Conservation (phyloP, 768 basidiomycete species). For the Phanerochaete sordida region DNA sequence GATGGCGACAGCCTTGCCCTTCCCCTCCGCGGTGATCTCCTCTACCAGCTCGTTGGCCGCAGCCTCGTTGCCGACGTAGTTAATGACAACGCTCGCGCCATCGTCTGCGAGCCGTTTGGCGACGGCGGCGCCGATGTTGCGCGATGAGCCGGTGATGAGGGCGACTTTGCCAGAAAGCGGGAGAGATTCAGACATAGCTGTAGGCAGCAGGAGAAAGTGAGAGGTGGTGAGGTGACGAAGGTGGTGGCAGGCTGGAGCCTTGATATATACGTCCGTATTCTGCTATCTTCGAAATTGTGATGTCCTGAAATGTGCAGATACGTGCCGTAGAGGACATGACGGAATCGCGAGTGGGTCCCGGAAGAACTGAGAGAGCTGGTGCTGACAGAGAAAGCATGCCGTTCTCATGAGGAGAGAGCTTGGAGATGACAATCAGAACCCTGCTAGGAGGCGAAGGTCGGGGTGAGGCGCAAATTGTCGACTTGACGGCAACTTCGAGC, state of each 20-base stretch:
- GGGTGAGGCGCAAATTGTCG: too few relatives aligned
- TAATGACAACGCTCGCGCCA: slow-evolving; percentile 26
- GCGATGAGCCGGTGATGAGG: slow-evolving; percentile 24
- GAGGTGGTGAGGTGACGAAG: too few relatives aligned
- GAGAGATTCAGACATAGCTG: too few relatives aligned
- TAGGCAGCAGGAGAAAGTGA: too few relatives aligned
- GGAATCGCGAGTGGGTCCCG: neutral
- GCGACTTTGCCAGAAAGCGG: slow-evolving; percentile 25
- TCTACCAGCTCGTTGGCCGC: slow-evolving; percentile 19
- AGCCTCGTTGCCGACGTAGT: slow-evolving; percentile 16
- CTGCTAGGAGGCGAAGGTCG: too few relatives aligned
- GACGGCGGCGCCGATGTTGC: slow-evolving; percentile 25
- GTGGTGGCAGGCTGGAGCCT: neutral
- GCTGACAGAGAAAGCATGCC: neutral
- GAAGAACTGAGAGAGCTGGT: neutral
- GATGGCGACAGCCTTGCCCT: slow-evolving; percentile 19
- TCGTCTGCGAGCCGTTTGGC: slow-evolving; percentile 25
- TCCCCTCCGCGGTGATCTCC: slow-evolving; percentile 6
- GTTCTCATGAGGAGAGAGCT: too few relatives aligned
- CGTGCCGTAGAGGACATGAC: neutral
- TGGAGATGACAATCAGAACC: too few relatives aligned
- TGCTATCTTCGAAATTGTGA: neutral
- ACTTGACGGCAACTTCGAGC: too few relatives aligned
- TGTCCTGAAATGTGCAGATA: neutral
- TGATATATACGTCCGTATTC: neutral